Conservation (phyloP, 345 rosid genomes). For the Euphorbia pulcherrima region DNA sequence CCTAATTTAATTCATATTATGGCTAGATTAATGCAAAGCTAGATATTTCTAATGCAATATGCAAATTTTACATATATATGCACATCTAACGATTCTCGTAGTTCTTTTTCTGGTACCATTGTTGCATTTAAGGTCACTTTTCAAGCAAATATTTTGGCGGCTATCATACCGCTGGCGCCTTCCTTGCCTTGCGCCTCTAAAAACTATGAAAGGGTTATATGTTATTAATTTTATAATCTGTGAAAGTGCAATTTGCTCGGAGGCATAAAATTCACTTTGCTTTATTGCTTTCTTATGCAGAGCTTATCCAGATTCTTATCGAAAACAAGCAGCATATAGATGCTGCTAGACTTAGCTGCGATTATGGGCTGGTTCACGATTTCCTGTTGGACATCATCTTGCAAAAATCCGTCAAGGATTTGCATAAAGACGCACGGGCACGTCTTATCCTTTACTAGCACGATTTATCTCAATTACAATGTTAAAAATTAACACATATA, state of each 20-base stretch:
- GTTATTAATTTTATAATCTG: background rate
- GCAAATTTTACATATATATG: no score
- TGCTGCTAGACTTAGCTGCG: constrained; percentile 32
- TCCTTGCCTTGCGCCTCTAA: no score
- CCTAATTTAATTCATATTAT: no score
- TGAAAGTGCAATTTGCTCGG: background rate
- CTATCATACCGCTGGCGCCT: no score
- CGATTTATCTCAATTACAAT: background rate
- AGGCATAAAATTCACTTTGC: background rate
- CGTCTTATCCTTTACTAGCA: background rate
- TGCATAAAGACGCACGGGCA: constrained; percentile 20
- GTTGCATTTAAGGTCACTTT: no score
- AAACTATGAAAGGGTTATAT: no score
- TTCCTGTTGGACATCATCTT: constrained; percentile 24
- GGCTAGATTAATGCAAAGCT: no score
- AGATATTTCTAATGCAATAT: no score
- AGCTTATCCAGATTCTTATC: constrained; percentile 24
- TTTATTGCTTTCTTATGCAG: constrained; percentile 21
- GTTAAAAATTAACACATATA: background rate
- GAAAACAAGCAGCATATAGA: constrained; percentile 19
- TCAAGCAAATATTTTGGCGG: no score
- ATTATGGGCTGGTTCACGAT: constrained; percentile 22
- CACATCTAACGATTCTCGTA: no score
- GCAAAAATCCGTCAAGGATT: constrained; percentile 10
- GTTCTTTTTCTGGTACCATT: no score